phyloP scores from a whole-genome alignment of 768 basidiomycete genomes.

The Neoboletus brunneissimus region DNA sequence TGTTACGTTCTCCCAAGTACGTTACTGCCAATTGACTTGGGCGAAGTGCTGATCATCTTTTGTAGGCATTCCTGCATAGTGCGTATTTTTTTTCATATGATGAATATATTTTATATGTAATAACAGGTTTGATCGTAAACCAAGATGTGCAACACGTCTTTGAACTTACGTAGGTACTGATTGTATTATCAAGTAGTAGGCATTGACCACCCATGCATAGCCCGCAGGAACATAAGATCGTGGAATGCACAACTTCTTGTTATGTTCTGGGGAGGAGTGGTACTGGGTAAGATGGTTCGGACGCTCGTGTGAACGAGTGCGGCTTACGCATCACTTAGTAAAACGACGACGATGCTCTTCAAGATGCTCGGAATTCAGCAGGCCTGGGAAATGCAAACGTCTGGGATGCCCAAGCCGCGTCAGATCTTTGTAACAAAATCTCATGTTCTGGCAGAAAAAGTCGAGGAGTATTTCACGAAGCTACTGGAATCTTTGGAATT shows the following conservation, averaged over 20 bases:
- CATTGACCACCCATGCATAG: conserved; percentile 19
- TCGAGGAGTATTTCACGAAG: conserved; percentile 62
- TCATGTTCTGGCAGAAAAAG: conserved; percentile 61
- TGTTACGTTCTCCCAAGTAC: conserved; percentile 28
- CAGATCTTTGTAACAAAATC: conserved; percentile 77
- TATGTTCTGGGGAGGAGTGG: conserved; percentile 72
- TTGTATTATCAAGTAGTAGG: conserved; percentile 13
- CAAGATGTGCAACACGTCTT: conserved; percentile 29
- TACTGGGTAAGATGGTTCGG: conserved; percentile 50
- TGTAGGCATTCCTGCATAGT: conserved; percentile 27
- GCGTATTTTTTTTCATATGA: not conserved
- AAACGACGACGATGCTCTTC: conserved; percentile 76
- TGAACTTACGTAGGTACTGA: conserved; percentile 20
- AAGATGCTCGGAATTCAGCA: conserved; percentile 70
- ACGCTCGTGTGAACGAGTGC: not conserved
- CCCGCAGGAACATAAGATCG: conserved; percentile 51
- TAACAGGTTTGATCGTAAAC: conserved; percentile 24
- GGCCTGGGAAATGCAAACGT: conserved; percentile 39
- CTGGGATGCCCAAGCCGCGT: conserved; percentile 45
- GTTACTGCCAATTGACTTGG: conserved; percentile 26
- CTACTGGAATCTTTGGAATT: conserved; percentile 44
- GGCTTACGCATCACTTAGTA: conserved; percentile 37
- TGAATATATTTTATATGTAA: not conserved
- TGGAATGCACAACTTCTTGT: conserved; percentile 57
- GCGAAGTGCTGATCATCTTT: conserved; percentile 30